Evolutionary conservation across 257 asterid species (phyloP).

Genomic region (Lycium barbarum): DNA sequence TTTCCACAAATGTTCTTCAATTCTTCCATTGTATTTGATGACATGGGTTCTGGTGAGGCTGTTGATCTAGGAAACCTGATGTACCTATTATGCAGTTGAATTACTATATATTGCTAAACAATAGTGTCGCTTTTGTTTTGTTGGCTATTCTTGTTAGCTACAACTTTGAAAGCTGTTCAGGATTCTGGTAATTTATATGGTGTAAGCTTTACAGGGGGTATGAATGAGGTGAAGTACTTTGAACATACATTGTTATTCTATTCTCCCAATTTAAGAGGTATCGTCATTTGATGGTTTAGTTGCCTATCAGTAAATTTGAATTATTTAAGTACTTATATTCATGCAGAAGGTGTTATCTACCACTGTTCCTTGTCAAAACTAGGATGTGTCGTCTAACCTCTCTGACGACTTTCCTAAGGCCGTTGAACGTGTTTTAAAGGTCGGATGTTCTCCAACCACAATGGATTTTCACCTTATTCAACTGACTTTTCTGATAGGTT

Average conservation of each 20-base stretch:
- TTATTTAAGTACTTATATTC: conserved; percentile 8
- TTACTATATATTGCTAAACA: conserved; percentile 30
- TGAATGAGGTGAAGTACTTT: conserved; percentile 55
- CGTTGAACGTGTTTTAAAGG: conserved; percentile 50
- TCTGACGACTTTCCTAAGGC: conserved; percentile 58
- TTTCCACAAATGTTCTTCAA: conserved; percentile 26
- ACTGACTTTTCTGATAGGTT: conserved; percentile 71
- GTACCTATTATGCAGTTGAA: conserved; percentile 31
- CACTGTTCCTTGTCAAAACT: conserved; percentile 29
- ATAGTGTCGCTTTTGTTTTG: background rate
- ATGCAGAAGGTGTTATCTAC: conserved; percentile 48
- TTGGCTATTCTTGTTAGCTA: conserved; percentile 28
- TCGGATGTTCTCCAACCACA: conserved; percentile 52
- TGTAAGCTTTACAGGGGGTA: conserved; percentile 31
- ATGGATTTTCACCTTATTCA: conserved; percentile 79
- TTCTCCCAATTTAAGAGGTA: background rate
- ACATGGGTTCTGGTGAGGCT: conserved; percentile 36
- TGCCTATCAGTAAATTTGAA: background rate
- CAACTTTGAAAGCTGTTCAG: conserved; percentile 41
- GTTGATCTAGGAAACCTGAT: conserved; percentile 32
- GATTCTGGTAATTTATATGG: conserved; percentile 35
- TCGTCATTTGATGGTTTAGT: background rate
- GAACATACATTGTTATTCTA: background rate
- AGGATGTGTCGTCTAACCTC: conserved; percentile 37
- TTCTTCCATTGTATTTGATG: conserved; percentile 33